Conservation (phyloP, 176 grass and related monocot species). For the Avena atlantica region DNA sequence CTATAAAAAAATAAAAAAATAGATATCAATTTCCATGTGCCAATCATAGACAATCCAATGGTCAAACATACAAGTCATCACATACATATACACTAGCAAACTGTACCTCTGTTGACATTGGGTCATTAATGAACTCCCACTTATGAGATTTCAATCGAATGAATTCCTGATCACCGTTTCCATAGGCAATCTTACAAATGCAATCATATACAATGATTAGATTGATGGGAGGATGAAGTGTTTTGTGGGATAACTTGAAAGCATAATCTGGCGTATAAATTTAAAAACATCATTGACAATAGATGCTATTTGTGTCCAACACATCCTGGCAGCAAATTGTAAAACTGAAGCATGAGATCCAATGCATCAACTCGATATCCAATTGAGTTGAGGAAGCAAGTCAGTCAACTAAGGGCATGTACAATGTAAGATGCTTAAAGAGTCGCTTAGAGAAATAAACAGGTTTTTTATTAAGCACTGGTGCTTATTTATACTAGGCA, state of each 20-base stretch:
- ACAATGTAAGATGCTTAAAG: too few species aligned
- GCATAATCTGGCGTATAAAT: conserved; percentile 16
- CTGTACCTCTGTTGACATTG: conserved; percentile 47
- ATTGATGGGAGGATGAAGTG: conserved; percentile 1
- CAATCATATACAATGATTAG: conserved; percentile 18
- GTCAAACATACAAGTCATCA: conserved; percentile 39
- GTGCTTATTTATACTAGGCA: too few species aligned
- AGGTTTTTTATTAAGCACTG: too few species aligned
- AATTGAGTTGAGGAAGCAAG: conserved; percentile 17
- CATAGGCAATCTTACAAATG: conserved; percentile 48
- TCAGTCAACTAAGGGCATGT: too few species aligned
- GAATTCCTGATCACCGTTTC: conserved; percentile 53
- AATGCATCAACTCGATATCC: not conserved
- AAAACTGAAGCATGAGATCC: conserved; percentile 3
- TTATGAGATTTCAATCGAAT: conserved; percentile 51
- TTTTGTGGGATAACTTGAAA: not conserved
- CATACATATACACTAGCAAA: conserved; percentile 27
- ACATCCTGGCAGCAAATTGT: conserved; percentile 1
- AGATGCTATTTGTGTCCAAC: not conserved
- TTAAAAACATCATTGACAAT: not conserved
- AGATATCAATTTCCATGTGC: conserved; percentile 14
- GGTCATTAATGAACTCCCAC: conserved; percentile 62
- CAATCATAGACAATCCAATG: conserved; percentile 33
- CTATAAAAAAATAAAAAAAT: conserved; percentile 50
- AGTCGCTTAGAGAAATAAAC: too few species aligned